These are phyloP conservation scores for Apiospora saccharicola DNA, from an alignment of 2,329 filamentous ascomycete genomes.

Conservation along the genomic window DNA sequence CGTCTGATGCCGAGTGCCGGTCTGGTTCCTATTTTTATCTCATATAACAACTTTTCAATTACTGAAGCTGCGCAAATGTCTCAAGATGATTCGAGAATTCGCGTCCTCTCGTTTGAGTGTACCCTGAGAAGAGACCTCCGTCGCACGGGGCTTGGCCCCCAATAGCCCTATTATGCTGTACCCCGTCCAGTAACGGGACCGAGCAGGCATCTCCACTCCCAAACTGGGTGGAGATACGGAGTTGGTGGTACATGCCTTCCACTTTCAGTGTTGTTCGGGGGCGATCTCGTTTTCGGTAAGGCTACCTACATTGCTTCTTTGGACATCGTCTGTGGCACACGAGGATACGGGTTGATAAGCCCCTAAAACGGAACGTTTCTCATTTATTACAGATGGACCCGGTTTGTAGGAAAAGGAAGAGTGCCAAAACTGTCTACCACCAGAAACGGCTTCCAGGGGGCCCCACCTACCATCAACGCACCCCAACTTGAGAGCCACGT, in stretches of 20 bases:
- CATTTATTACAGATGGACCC: neutral
- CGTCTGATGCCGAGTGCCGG: neutral
- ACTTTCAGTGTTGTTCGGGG: neutral
- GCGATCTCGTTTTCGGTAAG: neutral
- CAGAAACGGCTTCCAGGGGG: no score
- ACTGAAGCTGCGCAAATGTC: neutral
- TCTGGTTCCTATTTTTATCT: neutral
- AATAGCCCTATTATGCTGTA: neutral
- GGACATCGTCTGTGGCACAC: neutral
- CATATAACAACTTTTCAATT: neutral
- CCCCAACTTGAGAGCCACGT: no score
- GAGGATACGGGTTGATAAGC: neutral
- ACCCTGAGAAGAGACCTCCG: neutral
- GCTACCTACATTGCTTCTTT: neutral
- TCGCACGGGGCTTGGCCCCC: neutral
- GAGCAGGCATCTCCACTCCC: neutral
- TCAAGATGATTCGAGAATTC: neutral
- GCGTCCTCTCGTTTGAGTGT: neutral
- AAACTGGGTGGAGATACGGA: neutral
- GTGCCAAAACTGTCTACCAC: no score
- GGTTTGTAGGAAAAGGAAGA: no score
- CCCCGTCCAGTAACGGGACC: neutral
- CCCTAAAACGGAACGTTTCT: neutral
- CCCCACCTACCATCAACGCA: no score
- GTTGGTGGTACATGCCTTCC: neutral